Base-by-base conservation (phyloP, 2,329 filamentous ascomycete genomes). In the Botrytis fragariae region DNA sequence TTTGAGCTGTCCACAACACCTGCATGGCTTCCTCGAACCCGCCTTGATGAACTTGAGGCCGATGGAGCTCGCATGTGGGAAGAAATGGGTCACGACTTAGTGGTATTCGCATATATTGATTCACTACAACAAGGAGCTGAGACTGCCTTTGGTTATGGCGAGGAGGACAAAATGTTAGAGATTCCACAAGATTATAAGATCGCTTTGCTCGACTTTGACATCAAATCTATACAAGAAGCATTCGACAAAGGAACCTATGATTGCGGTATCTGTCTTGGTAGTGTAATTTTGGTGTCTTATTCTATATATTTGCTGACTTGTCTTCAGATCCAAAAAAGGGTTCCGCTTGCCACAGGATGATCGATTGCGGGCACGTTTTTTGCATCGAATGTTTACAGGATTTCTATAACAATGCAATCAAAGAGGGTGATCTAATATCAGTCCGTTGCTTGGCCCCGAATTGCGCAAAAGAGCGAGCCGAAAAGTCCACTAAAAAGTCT, bases 331-430 rank as follows among this genome's bases (percentile, higher is more conserved):
- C 94, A 0, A 97, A 97, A 82, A 98, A 97, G 81, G 96, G 96
- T 1, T 83, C 85, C 0, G 87, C 86, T 18, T 98, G 96, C 81
- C 92, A 98, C 83, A 89, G 89, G 60, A 91, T 98, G 86, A 83
- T 92, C 63, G 90, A 91, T 74, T 99, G 96, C 81, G 90, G 89
- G 0, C 95, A 99, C 81, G 94, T 98, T 54, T 99, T 98, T 80
- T 99, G 96, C 82, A 84, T 91, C 29, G 83, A 89, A n/a, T 99
- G 96, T 79, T 85, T 99, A 4, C 91, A 93, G 75, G 93, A 95
- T 78, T 98, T 95, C 78, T 98, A 97, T 86, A 93, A 92, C 77
- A 91, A 90, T 76, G 94, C 93, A 77, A 98, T 99, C 78, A 89
- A 86, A 0, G 93, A 97, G 79, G 96, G 96, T 1, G 91, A 97